phyloP scores from a whole-genome alignment of 1,284 basidiomycete genomes.

The Rugosomyces carneus region DNA sequence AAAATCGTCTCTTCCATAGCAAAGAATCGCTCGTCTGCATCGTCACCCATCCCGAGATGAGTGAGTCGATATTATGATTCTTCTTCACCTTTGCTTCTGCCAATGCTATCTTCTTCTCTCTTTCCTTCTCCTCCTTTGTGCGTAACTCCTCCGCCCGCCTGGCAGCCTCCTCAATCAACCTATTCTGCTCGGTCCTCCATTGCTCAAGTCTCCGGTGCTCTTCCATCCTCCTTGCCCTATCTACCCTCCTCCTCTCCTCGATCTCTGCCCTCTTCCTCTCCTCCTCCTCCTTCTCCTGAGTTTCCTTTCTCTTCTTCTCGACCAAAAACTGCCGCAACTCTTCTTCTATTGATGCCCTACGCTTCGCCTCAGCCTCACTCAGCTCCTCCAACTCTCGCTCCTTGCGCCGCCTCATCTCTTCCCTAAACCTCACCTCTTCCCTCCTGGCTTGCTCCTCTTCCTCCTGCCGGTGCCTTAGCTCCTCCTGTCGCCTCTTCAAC shows the following conservation, averaged over 20 bases:
- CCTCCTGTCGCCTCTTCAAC: constrained; percentile 33
- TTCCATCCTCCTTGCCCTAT: constrained; percentile 45
- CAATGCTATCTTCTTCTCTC: constrained; percentile 38
- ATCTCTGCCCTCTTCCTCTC: constrained; percentile 39
- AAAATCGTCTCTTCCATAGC: constrained; percentile 64
- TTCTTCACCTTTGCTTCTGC: constrained; percentile 39
- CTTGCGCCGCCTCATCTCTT: constrained; percentile 44
- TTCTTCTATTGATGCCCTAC: constrained; percentile 40
- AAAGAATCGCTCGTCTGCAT: constrained; percentile 51
- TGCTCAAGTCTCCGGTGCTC: constrained; percentile 49
- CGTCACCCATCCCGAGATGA: constrained; percentile 61
- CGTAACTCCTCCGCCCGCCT: constrained; percentile 40
- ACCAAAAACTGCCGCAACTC: constrained; percentile 44
- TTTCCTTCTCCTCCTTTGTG: constrained; percentile 36
- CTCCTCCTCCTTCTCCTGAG: constrained; percentile 45
- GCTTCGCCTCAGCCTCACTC: constrained; percentile 43
- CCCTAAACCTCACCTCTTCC: constrained; percentile 40
- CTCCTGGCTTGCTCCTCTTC: constrained; percentile 43
- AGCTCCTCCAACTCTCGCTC: constrained; percentile 47
- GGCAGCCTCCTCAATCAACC: constrained; percentile 38
- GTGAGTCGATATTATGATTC: constrained; percentile 26
- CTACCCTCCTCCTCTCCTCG: constrained; percentile 42
- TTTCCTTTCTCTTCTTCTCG: constrained; percentile 41
- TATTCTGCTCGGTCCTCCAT: constrained; percentile 49
- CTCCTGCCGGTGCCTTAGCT: constrained; percentile 34